Base-by-base conservation (phyloP, 2,329 filamentous ascomycete genomes). In the Cyphellophora europaea region DNA sequence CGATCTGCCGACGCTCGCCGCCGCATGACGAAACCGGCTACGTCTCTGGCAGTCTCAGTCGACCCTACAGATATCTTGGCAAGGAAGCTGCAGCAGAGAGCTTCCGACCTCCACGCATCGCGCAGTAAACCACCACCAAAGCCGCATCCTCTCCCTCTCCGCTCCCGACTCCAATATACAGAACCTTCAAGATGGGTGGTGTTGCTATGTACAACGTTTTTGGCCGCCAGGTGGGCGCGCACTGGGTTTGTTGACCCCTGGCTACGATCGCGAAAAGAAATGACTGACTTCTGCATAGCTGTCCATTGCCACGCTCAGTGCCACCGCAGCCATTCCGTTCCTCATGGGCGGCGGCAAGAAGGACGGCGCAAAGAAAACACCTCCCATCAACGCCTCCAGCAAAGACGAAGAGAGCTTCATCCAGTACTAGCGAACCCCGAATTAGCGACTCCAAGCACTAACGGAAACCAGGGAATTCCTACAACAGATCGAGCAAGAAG, bases 371-470 rank as follows among this genome's bases (percentile, higher is more conserved):
- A 50, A 58, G 46, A 54, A 62, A 42, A 61, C 60, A 40, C 76
- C 76, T 36, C 71, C 74, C 27, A 74, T 79, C 61, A 74, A 77
- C 53, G 75, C 76, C 35, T 63, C 65, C 52, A 78, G 71, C 63
- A 77, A 77, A 60, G 75, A 79, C 49, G 76, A 80, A 63, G 76
- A 79, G 63, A 69, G 69, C 53, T 80, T 79, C 58, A 75, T 80
- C n/a, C n/a, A n/a, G n/a, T n/a, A n/a, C n/a, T n/a, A n/a, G n/a
- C n/a, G n/a, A n/a, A n/a, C n/a, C n/a, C n/a, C n/a, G n/a, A n/a
- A n/a, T n/a, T n/a, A n/a, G n/a, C n/a, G n/a, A n/a, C n/a, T n/a
- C n/a, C n/a, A n/a, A n/a, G n/a, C n/a, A n/a, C 19, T 19, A 6
- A 30, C 4, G 14, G 5, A 19, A 21, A 12, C 36, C 48, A 71